These are phyloP conservation scores for Saccharum hybrid DNA, from an alignment of 202 grass and related monocot species.

Conservation along the genomic window DNA sequence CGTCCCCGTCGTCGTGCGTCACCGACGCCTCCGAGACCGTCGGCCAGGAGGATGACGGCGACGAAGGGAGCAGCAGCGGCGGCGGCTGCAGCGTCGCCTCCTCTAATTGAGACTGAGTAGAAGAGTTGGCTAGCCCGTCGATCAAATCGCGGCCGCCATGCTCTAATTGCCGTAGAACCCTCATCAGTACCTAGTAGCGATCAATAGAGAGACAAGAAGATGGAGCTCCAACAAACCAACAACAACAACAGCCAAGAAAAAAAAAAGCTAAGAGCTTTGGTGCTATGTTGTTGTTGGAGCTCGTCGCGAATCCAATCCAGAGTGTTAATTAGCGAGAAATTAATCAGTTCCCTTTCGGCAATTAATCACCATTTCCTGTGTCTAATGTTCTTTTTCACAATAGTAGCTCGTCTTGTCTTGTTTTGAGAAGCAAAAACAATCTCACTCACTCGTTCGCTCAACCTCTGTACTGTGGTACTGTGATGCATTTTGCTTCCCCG, in stretches of 20 bases:
- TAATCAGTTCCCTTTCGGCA: slow-evolving; percentile 6
- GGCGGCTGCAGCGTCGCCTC: slow-evolving; percentile 25
- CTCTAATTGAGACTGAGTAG: slow-evolving; percentile 20
- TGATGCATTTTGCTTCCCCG: not conserved
- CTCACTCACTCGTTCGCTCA: not conserved
- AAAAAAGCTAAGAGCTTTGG: not conserved
- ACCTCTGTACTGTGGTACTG: not conserved
- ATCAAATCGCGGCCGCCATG: slow-evolving; percentile 27
- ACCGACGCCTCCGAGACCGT: slow-evolving; percentile 33
- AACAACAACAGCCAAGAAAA: not conserved
- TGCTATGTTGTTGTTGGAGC: slow-evolving; percentile 33
- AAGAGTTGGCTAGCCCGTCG: slow-evolving; percentile 42
- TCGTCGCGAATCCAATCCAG: slow-evolving; percentile 19
- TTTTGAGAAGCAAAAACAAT: not conserved
- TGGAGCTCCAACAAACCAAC: slow-evolving; percentile 14
- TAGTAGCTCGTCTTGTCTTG: not conserved
- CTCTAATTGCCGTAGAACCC: slow-evolving; percentile 45
- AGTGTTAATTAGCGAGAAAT: not conserved
- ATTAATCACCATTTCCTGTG: not conserved
- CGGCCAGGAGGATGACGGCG: not conserved
- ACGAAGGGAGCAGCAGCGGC: slow-evolving; percentile 1
- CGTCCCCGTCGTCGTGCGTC: slow-evolving; percentile 49
- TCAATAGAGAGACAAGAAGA: slow-evolving; percentile 25
- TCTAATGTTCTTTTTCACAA: not conserved
- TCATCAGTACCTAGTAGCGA: not conserved